Evolutionary conservation across 441 rosid species (phyloP).

Genomic region (Aleurites moluccanus): DNA sequence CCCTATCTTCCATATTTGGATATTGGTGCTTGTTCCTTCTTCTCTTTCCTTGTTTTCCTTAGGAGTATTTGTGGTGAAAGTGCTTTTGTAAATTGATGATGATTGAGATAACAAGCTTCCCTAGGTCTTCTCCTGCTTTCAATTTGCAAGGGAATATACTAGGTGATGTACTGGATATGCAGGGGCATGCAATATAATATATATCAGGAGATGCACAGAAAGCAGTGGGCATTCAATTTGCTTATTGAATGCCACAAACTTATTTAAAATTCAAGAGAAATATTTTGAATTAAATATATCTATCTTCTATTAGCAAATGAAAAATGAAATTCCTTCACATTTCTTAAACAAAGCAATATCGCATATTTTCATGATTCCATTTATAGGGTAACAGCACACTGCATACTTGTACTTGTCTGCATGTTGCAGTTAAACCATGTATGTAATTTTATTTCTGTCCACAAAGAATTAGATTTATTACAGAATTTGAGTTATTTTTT

Average conservation of each 20-base stretch:
- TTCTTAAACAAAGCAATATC: background rate
- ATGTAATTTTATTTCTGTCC: background rate
- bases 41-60: background rate
- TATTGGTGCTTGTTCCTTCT: background rate
- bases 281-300: background rate
- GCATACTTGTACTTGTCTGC: background rate
- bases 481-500: background rate
- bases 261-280: background rate
- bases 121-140: background rate
- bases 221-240: background rate
- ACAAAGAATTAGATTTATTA: background rate
- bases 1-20: background rate
- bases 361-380: background rate
- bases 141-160: background rate
- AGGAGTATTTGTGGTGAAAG: background rate
- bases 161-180: background rate
- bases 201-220: background rate
- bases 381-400: background rate
- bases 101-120: background rate
- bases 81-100: background rate
- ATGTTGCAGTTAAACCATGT: background rate
- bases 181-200: background rate
- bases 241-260: background rate
- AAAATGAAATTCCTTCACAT: background rate
- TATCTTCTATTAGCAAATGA: background rate